Percentiles rank a stretch among this genome's conserved stretches.
Conservation (phyloP, 106 monocot species). For the Dendrobium chrysotoxum region DNA sequence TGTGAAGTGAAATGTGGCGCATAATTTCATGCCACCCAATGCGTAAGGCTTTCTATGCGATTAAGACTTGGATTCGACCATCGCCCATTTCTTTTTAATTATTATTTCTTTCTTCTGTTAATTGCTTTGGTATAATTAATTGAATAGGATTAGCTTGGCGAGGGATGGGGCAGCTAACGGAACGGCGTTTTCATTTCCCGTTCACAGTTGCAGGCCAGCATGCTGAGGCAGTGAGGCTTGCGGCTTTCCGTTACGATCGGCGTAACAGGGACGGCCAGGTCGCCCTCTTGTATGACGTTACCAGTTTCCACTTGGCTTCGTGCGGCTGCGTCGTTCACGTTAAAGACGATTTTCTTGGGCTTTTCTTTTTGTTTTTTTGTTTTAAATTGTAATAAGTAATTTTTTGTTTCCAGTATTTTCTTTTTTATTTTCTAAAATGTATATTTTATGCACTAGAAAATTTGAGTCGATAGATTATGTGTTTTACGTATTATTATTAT, state of each 20-base stretch:
- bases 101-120: neutral
- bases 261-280: neutral
- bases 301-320: neutral
- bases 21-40: neutral
- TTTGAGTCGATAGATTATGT: too few species aligned
- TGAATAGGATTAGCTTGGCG: neutral
- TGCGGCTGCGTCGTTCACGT: constrained; percentile 1
- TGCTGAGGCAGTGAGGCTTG: neutral
- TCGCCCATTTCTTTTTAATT: neutral
- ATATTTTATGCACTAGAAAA: too few species aligned
- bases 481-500: too few species aligned
- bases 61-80: neutral
- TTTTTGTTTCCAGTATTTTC: neutral
- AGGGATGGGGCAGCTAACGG: neutral
- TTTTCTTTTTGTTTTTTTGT: neutral
- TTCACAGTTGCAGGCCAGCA: neutral
- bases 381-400: neutral
- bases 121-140: neutral
- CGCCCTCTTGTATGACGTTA: neutral
- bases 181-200: neutral
- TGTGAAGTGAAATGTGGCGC: neutral
- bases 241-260: neutral
- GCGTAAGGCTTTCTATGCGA: neutral
- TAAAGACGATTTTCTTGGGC: neutral
- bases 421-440: neutral